A percentile compares a stretch with the other conserved stretches of the same genome.
Conservation (phyloP, 305 asterid genomes). For the Fraxinus sp. region DNA sequence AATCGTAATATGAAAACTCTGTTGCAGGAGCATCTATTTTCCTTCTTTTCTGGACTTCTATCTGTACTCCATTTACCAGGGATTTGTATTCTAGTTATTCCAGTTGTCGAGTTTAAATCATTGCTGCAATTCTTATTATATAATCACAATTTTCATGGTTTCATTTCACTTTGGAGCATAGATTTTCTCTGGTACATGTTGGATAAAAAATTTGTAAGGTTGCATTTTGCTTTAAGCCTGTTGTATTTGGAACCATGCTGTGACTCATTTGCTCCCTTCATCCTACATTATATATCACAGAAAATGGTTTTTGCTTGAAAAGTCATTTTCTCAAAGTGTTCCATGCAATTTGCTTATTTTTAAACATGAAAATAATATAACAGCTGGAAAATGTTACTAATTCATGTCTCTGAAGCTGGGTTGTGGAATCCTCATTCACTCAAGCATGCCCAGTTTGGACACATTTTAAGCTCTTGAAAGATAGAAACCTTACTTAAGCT, state of each 20-base stretch:
- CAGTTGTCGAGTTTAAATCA: not conserved
- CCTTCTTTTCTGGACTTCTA: conserved; percentile 10
- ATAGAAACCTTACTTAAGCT: not conserved
- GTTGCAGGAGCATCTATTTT: conserved; percentile 1
- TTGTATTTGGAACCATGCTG: not conserved
- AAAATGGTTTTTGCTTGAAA: not conserved
- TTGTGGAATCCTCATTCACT: not conserved
- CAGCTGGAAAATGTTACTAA: not conserved
- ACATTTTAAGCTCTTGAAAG: not conserved
- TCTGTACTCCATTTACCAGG: conserved; percentile 11
- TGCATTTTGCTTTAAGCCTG: not conserved
- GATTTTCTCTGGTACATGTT: not conserved
- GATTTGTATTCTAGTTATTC: conserved; percentile 12
- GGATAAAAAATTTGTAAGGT: not conserved
- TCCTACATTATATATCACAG: not conserved
- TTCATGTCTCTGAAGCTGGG: not conserved
- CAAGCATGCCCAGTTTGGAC: not conserved
- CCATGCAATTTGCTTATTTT: not conserved
- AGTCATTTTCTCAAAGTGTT: not conserved
- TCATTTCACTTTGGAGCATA: not conserved
- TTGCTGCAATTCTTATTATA: not conserved
- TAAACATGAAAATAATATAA: not conserved
- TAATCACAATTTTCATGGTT: not conserved
- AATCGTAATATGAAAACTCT: not conserved
- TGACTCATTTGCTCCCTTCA: not conserved